These are phyloP conservation scores for Fusarium protoensiforme DNA, from an alignment of 2,329 filamentous ascomycete genomes.

Conservation along the genomic window DNA sequence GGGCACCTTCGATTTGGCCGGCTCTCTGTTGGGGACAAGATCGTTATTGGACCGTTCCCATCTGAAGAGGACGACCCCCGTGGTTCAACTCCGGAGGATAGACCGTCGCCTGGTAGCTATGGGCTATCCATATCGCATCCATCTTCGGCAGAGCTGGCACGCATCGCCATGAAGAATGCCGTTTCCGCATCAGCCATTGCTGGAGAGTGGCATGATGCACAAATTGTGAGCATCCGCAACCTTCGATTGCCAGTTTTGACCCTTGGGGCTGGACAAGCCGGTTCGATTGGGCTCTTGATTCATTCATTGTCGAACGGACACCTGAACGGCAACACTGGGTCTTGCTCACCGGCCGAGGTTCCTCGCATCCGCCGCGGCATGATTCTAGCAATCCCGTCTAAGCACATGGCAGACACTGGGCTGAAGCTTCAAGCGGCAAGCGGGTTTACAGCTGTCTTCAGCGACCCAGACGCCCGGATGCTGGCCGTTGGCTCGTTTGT, in stretches of 20 bases:
- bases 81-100: constrained; percentile 56
- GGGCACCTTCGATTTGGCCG: constrained; percentile 85
- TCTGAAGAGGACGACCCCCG: constrained; percentile 61
- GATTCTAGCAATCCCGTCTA: constrained; percentile 75
- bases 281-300: constrained; percentile 85
- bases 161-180: constrained; percentile 63
- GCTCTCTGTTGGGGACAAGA: constrained; percentile 79
- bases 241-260: constrained; percentile 83
- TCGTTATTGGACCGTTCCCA: constrained; percentile 83
- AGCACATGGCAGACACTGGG: constrained; percentile 66
- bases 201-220: constrained; percentile 82
- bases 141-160: constrained; percentile 63
- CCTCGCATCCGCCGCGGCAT: constrained; percentile 80
- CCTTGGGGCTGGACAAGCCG: constrained; percentile 84
- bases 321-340: constrained; percentile 7
- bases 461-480: constrained; percentile 68
- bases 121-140: constrained; percentile 65
- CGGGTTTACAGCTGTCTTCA: constrained; percentile 78
- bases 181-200: constrained; percentile 63
- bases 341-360: constrained; percentile 29
- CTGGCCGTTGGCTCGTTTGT: constrained; percentile 76
- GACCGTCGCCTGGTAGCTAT: constrained; percentile 59
- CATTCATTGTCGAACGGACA: constrained; percentile 45
- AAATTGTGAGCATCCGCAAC: constrained; percentile 87
- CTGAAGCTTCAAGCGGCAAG: constrained; percentile 72